These are phyloP conservation scores for Stropharia rugosoannulata DNA, from an alignment of 768 basidiomycete species.

Conservation along the genomic window DNA sequence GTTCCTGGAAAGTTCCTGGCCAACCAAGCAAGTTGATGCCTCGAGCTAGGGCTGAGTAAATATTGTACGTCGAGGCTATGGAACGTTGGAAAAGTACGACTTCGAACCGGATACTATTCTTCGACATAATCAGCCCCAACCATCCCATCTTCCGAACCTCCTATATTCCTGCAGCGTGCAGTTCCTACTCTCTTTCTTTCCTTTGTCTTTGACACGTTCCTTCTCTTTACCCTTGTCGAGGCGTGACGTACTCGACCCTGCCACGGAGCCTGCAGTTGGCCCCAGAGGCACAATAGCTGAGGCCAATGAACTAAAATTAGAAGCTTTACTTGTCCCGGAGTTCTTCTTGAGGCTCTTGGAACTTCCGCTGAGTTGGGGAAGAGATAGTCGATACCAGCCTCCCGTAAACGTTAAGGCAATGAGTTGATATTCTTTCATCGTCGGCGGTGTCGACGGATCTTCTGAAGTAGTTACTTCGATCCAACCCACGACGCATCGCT, in stretches of 20 bases:
- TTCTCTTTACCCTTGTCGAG: slow-evolving; percentile 62
- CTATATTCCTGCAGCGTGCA: slow-evolving; percentile 77
- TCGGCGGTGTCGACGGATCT: slow-evolving; percentile 25
- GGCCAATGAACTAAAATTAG: slow-evolving; percentile 27
- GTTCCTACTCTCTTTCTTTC: slow-evolving; percentile 56
- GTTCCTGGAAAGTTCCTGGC: too few species aligned
- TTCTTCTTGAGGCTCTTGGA: slow-evolving; percentile 15
- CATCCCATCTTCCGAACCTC: slow-evolving; percentile 87
- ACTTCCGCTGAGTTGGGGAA: slow-evolving; percentile 41
- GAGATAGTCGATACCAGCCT: slow-evolving; percentile 86
- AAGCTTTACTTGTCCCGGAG: slow-evolving; percentile 7
- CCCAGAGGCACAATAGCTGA: slow-evolving; percentile 39
- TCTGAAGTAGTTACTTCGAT: slow-evolving; percentile 48
- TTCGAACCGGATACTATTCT: not conserved
- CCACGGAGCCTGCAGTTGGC: slow-evolving; percentile 45
- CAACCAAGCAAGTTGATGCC: too few species aligned
- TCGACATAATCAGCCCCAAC: slow-evolving; percentile 55
- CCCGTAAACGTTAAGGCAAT: slow-evolving; percentile 85
- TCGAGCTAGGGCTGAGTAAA: too few species aligned
- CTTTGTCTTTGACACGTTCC: slow-evolving; percentile 50
- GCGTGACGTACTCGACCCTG: slow-evolving; percentile 50
- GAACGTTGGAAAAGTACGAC: not conserved
- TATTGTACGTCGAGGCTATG: too few species aligned
- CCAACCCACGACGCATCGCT: slow-evolving; percentile 88
- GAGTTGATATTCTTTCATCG: slow-evolving; percentile 62